Evolutionary conservation across 2,329 filamentous ascomycete genomes (phyloP).

Genomic region (Colletotrichum theobromicola): DNA sequence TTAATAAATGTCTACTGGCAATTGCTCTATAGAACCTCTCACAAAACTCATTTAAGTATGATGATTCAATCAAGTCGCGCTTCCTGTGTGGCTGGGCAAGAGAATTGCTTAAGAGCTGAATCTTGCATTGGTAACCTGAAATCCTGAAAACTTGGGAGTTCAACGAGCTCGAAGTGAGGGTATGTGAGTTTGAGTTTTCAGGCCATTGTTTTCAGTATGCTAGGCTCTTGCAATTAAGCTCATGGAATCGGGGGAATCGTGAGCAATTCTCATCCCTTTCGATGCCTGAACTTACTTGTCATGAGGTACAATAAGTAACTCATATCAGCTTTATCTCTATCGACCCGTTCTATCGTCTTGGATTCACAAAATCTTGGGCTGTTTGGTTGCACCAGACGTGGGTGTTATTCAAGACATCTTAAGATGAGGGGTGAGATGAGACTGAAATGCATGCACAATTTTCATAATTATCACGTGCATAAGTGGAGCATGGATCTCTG

Average conservation of each 20-base stretch:
- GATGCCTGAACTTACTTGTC: neutral
- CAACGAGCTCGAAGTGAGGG: neutral
- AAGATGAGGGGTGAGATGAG: neutral
- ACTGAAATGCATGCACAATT: neutral
- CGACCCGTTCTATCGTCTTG: neutral
- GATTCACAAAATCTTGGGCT: neutral
- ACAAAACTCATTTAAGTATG: neutral
- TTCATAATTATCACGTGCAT: neutral
- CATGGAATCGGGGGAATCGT: neutral
- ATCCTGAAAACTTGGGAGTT: neutral
- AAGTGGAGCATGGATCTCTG: neutral
- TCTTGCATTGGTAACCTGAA: neutral
- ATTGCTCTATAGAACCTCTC: neutral
- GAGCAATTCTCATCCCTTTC: neutral
- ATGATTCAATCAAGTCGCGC: neutral
- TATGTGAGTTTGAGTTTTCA: neutral
- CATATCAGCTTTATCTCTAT: neutral
- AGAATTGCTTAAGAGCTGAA: neutral
- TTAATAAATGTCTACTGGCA: neutral
- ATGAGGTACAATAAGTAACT: neutral
- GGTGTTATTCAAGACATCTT: neutral
- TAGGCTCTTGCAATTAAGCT: neutral
- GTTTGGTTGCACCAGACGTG: neutral
- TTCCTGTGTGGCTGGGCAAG: neutral
- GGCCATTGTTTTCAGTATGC: neutral